Conservation (phyloP, 2,329 filamentous ascomycete species). For the Tolypocladium sp. region DNA sequence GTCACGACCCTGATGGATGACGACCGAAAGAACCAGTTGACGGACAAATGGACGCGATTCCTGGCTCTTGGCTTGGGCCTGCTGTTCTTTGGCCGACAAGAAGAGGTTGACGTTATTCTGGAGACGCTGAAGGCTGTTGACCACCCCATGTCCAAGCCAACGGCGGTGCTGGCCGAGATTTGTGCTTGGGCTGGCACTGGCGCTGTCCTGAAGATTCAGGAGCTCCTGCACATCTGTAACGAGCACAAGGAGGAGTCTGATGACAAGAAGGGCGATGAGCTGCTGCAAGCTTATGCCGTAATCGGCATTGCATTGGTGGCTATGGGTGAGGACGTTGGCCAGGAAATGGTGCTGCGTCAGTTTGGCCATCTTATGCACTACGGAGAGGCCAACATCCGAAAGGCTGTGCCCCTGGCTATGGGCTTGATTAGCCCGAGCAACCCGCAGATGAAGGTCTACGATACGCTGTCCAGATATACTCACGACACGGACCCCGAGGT, state of each 20-base stretch:
- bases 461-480: constrained; percentile 92
- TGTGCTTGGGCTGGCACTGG: constrained; percentile 98
- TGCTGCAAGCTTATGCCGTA: constrained; percentile 93
- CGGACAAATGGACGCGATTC: constrained; percentile 97
- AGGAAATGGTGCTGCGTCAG: constrained; percentile 96
- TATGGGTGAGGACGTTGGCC: constrained; percentile 97
- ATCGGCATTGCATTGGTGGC: constrained; percentile 88
- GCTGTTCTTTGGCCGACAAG: constrained; percentile 91
- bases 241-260: constrained; percentile 93
- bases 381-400: constrained; percentile 92
- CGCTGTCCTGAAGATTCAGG: constrained; percentile 92
- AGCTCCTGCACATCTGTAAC: constrained; percentile 95
- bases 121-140: constrained; percentile 96
- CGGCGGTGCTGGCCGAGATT: constrained; percentile 85
- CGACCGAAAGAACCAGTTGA: constrained; percentile 80
- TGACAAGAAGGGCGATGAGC: constrained; percentile 89
- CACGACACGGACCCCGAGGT: constrained; percentile 99
- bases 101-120: constrained; percentile 96
- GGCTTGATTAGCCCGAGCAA: constrained; percentile 95
- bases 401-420: constrained; percentile 93
- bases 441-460: constrained; percentile 99
- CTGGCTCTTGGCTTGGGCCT: constrained; percentile 88
- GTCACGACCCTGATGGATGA: constrained; percentile 90
- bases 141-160: constrained; percentile 95
- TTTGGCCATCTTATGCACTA: constrained; percentile 99